Evolutionary conservation across 2,329 filamentous ascomycete genomes (phyloP).

Genomic region (Ophiosphaerella korrae): DNA sequence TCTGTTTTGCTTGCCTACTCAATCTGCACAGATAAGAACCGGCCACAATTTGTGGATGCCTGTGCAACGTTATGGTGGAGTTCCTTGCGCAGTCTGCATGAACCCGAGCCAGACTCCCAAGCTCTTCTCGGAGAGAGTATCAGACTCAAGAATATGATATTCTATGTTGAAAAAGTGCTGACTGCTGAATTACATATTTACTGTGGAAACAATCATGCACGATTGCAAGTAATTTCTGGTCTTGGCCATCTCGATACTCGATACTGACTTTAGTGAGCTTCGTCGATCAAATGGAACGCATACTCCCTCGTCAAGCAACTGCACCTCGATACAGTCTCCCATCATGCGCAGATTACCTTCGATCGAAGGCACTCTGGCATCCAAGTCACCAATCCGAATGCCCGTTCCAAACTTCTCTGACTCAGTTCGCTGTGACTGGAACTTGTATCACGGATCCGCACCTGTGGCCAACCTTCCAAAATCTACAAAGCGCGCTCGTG

Average conservation of each 20-base stretch:
- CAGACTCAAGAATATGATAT: not conserved
- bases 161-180: not conserved
- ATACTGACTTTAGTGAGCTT: not conserved
- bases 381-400: not conserved
- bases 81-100: not conserved
- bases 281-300: not conserved
- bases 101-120: not conserved
- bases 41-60: not conserved
- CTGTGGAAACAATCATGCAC: not conserved
- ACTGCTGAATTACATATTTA: not conserved
- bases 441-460: not conserved
- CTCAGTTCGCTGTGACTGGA: not conserved
- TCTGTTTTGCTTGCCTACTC: not conserved
- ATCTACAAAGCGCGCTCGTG: not conserved
- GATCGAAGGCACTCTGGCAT: not conserved
- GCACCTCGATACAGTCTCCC: not conserved
- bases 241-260: not conserved
- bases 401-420: not conserved
- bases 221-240: not conserved
- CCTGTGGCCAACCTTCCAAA: not conserved
- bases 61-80: slow-evolving; percentile 1
- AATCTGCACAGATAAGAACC: not conserved
- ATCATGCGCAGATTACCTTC: not conserved
- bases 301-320: not conserved
- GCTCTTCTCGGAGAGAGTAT: not conserved